Evolutionary conservation across 73 alveolate species (phyloP).

Genomic region (Paramecium primaurelia): DNA sequence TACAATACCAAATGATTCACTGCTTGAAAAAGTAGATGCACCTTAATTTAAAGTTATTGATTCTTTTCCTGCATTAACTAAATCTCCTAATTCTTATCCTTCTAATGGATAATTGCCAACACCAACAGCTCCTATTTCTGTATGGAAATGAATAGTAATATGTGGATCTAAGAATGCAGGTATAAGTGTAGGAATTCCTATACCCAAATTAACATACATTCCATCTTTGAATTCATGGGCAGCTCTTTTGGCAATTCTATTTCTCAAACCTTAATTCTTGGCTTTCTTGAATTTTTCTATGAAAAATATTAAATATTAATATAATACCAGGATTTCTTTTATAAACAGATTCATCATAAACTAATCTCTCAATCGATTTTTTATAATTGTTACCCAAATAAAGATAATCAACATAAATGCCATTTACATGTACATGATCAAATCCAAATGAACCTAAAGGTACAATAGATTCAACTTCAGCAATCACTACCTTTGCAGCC

Average conservation of each 20-base stretch:
- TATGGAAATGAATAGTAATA: slow-evolving; percentile 62
- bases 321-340: slow-evolving; percentile 12
- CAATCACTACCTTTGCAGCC: slow-evolving; percentile 81
- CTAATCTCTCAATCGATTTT: slow-evolving; percentile 72
- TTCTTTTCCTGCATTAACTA: slow-evolving; percentile 94
- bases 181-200: slow-evolving; percentile 82
- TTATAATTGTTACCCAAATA: slow-evolving; percentile 67
- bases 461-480: slow-evolving; percentile 87
- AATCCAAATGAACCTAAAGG: slow-evolving; percentile 76
- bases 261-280: slow-evolving; percentile 59
- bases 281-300: background rate
- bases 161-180: slow-evolving; percentile 64
- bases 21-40: slow-evolving; percentile 77
- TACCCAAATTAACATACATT: slow-evolving; percentile 83
- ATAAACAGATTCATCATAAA: slow-evolving; percentile 52
- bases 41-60: slow-evolving; percentile 83
- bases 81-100: slow-evolving; percentile 84
- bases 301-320: background rate
- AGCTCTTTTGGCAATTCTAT: slow-evolving; percentile 76
- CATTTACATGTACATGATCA: slow-evolving; percentile 86
- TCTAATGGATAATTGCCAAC: slow-evolving; percentile 78
- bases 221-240: slow-evolving; percentile 78
- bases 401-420: slow-evolving; percentile 83
- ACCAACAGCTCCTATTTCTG: slow-evolving; percentile 86
- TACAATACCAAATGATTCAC: slow-evolving; percentile 89